Base-by-base conservation (phyloP, 805 yeast genomes). In the Lipomyces spencermartinsiae region DNA sequence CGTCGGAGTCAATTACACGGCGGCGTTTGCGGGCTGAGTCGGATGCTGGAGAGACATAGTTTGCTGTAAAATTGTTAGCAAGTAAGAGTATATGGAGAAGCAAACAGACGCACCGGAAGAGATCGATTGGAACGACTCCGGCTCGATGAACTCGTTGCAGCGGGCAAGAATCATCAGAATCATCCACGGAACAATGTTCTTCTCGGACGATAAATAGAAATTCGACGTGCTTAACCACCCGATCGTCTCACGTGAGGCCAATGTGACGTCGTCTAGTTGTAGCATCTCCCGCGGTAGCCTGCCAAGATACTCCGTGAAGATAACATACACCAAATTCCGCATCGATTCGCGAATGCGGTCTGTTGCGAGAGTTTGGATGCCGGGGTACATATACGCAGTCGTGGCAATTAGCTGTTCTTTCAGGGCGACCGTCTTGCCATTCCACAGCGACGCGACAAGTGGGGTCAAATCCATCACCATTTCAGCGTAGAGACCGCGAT, bases 361-460 rank as follows among this genome's bases (percentile, higher is more conserved):
- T 10, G 56, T 56, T 2, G 58, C 33, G 34, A 59, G 10, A 19
- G 16, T 55, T 19, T 49, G 51, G 3, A 68, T 33, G 14, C 62
- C 66, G 7, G 71, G 71, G 10, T 46, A 56, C 5, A 64, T 58
- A 16, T 31, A 56, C 8, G 66, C 34, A 9, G 60, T n/a, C 16
- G 68, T 51, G 9, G 62, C 37, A 9, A 65, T 9, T n/a, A 65
- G 43, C 43, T 66, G 70, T n/a, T 66, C 70, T 33, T 62, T 61
- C 37, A 66, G 49, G 12, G 61, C 34, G 3, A 29, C 7, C 2
- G 64, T 37, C 29, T 55, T 63, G 2, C 68, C 35, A 9, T 31
- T 54, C 71, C 69, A 70, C n/a, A 61, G n/a, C 19, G 29, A 29
- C 19, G 66, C 34, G 16, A 71, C 25, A 4, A 49, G 33, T 2